These are phyloP conservation scores for Neoboletus magnificus DNA, from an alignment of 768 basidiomycete genomes.

Conservation along the genomic window DNA sequence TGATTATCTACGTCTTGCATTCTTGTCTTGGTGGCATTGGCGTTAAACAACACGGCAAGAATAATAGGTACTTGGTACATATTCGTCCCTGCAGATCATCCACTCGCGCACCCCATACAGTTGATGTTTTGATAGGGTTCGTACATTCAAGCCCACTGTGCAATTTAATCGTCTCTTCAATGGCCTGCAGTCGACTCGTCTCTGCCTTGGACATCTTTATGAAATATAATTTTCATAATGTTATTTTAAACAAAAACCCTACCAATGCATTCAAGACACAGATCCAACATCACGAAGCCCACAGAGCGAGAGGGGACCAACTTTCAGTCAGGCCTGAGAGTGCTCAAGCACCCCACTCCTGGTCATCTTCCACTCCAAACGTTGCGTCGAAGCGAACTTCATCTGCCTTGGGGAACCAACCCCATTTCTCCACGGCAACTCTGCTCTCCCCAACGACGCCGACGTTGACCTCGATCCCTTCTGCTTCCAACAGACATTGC, in stretches of 20 bases:
- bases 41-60: constrained; percentile 75
- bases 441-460: constrained; percentile 51
- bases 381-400: neutral
- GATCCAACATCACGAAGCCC: neutral
- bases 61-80: constrained; percentile 19
- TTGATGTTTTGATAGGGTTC: constrained; percentile 32
- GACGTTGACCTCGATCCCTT: constrained; percentile 66
- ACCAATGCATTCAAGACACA: neutral
- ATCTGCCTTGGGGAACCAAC: constrained; percentile 54
- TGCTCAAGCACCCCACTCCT: constrained; percentile 15
- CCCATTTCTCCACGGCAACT: constrained; percentile 49
- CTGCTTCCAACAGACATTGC: constrained; percentile 62
- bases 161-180: neutral
- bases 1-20: constrained; percentile 62
- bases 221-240: neutral
- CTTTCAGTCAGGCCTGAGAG: neutral
- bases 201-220: no score
- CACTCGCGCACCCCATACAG: constrained; percentile 48
- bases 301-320: neutral
- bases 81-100: constrained; percentile 55
- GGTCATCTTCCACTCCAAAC: neutral
- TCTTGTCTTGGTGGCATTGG: constrained; percentile 41
- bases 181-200: neutral
- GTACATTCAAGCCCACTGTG: constrained; percentile 10
- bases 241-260: neutral